phyloP scores from a whole-genome alignment of 2,329 filamentous ascomycete genomes.

The Xylariales sp. region DNA sequence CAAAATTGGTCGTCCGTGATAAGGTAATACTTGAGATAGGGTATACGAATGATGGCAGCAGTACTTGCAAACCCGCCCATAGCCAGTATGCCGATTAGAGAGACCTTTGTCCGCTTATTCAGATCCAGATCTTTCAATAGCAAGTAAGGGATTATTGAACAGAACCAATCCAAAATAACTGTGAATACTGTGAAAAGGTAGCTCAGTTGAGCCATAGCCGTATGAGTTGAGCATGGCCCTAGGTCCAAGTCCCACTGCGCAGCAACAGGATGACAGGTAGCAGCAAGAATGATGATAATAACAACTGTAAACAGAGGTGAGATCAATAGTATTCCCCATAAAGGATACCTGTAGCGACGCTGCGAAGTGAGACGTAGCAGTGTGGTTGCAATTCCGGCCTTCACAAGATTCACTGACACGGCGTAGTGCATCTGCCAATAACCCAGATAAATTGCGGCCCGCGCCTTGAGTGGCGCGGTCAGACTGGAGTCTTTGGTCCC shows the following conservation, averaged over 20 bases:
- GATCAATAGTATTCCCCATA: not conserved
- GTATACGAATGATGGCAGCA: slow-evolving; percentile 3
- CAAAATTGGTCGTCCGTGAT: slow-evolving; percentile 3
- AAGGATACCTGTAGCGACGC: slow-evolving; percentile 1
- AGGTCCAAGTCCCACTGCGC: slow-evolving; percentile 1
- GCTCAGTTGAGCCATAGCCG: not conserved
- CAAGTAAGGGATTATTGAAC: slow-evolving; percentile 4
- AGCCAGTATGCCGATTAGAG: slow-evolving; percentile 1
- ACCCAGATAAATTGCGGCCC: slow-evolving; percentile 1
- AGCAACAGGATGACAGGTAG: slow-evolving; percentile 1
- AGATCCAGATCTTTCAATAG: slow-evolving; percentile 1
- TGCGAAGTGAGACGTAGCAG: slow-evolving; percentile 4
- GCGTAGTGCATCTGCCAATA: slow-evolving; percentile 4
- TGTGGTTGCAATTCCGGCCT: slow-evolving; percentile 5
- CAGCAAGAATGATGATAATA: not conserved
- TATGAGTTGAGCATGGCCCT: not conserved
- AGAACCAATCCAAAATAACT: slow-evolving; percentile 2
- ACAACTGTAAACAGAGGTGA: not conserved
- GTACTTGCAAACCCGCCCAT: slow-evolving; percentile 4
- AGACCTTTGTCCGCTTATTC: not conserved
- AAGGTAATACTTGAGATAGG: slow-evolving; percentile 4
- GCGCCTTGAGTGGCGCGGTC: not conserved
- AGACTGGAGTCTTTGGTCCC: slow-evolving; percentile 3
- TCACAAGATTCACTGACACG: slow-evolving; percentile 4
- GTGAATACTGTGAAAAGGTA: slow-evolving; percentile 2